Evolutionary conservation across 352 stramenopile genomes (phyloP), one percentile per base, ranked within the genome.

Genomic region (Phytophthora tentaculata): DNA sequence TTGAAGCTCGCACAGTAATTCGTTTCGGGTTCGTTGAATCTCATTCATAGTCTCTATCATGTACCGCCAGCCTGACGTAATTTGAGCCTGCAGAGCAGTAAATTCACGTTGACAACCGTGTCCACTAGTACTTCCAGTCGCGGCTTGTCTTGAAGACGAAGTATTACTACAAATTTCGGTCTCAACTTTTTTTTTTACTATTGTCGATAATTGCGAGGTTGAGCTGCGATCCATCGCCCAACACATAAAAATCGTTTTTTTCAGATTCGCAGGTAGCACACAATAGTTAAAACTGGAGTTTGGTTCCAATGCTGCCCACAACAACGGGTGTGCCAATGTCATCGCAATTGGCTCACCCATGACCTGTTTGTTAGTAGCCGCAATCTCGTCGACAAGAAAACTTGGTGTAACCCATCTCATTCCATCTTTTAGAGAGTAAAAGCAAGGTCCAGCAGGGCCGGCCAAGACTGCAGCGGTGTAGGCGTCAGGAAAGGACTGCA

Each of bases 391-490:
- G 12, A 20, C 19, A n/a, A 70, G 48, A 13, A 70, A 22, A 26
- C 5, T 22, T 41, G 39, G 24, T n/a, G n/a, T n/a, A n/a, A n/a
- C n/a, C n/a, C n/a, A n/a, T n/a, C n/a, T n/a, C n/a, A n/a, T n/a
- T n/a, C n/a, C n/a, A n/a, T n/a, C n/a, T n/a, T n/a, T n/a, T 16
- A 71, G 16, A 0, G n/a, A 14, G 22, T 74, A 74, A 22, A 70
- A 58, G 35, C 60, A 63, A 2, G 67, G 49, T n/a, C 67, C 67
- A 48, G 17, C 2, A 12, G 66, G 55, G 2, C 60, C 54, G 4
- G 54, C 22, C 29, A 74, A 20, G 6, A 16, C 44, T 28, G 44
- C 20, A 17, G 44, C 20, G 2, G 35, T 23, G 28, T n/a, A n/a
- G n/a, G n/a, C n/a, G n/a, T n/a, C n/a, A n/a, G n/a, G n/a, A n/a